Conservation (phyloP, 2,329 filamentous ascomycete genomes). For the Sporothrix variecibatus region DNA sequence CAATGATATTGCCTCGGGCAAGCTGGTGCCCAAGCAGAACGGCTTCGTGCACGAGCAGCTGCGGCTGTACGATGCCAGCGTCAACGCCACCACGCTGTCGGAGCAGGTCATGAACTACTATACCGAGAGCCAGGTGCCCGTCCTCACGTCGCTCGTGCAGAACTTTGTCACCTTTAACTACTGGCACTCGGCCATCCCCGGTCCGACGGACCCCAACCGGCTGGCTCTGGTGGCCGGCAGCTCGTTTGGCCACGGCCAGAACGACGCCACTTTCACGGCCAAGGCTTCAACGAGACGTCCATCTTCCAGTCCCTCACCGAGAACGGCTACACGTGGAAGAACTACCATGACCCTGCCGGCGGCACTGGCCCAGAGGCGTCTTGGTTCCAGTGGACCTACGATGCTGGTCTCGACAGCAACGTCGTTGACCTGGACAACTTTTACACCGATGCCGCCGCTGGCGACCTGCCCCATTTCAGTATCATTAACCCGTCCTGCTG, state of each 20-base stretch:
- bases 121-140: conserved; percentile 45
- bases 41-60: conserved; percentile 48
- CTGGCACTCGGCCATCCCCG: conserved; percentile 47
- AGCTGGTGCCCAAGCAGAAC: conserved; percentile 27
- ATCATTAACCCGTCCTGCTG: conserved; percentile 56
- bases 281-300: conserved; percentile 37
- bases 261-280: conserved; percentile 34
- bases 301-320: conserved; percentile 48
- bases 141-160: conserved; percentile 43
- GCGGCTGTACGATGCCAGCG: conserved; percentile 38
- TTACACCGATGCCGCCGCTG: conserved; percentile 47
- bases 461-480: conserved; percentile 47
- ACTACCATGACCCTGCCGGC: conserved; percentile 44
- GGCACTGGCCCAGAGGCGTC: conserved; percentile 45
- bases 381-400: conserved; percentile 47
- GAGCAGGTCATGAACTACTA: conserved; percentile 49
- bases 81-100: conserved; percentile 39
- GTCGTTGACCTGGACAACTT: conserved; percentile 41
- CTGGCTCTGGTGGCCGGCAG: conserved; percentile 38
- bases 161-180: conserved; percentile 49
- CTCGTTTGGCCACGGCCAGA: conserved; percentile 37
- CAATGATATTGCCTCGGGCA: conserved; percentile 31
- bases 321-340: conserved; percentile 46
- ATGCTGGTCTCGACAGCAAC: conserved; percentile 39
- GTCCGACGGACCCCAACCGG: conserved; percentile 48